Percentiles rank a stretch among this genome's conserved stretches.
Conservation (phyloP, 495 filamentous ascomycete species). For the Clavariopsis aquatica region DNA sequence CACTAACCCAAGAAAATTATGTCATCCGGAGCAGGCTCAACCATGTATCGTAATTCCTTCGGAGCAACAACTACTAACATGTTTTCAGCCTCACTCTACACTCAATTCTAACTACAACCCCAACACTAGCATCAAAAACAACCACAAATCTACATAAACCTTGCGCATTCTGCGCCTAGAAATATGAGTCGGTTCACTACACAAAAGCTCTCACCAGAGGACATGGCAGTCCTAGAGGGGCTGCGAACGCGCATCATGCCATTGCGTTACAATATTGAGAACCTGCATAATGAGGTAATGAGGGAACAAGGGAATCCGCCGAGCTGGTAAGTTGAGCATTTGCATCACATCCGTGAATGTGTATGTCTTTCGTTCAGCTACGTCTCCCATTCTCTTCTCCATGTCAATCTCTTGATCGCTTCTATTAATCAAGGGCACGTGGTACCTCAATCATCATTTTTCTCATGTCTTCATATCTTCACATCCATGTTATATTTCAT, state of each 20-base stretch:
- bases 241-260: constrained; percentile 19
- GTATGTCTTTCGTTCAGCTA: neutral
- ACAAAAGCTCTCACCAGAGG: neutral
- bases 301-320: constrained; percentile 1
- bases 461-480: no score
- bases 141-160: neutral
- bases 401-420: neutral
- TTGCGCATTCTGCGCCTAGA: neutral
- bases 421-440: neutral
- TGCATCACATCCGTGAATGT: neutral
- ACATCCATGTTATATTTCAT: no score
- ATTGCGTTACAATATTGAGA: constrained; percentile 15
- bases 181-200: constrained; percentile 1
- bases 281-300: constrained; percentile 8
- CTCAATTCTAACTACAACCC: neutral
- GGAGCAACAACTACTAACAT: neutral
- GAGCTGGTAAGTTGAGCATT: constrained; percentile 22
- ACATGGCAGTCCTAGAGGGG: constrained; percentile 15
- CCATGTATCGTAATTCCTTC: neutral
- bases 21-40: neutral
- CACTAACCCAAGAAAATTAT: neutral
- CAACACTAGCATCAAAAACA: neutral
- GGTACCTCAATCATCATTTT: no score
- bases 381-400: neutral
- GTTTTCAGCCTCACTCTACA: neutral